phyloP scores from a whole-genome alignment of 2,329 filamentous ascomycete species.

The Knoxdaviesia proteae region DNA sequence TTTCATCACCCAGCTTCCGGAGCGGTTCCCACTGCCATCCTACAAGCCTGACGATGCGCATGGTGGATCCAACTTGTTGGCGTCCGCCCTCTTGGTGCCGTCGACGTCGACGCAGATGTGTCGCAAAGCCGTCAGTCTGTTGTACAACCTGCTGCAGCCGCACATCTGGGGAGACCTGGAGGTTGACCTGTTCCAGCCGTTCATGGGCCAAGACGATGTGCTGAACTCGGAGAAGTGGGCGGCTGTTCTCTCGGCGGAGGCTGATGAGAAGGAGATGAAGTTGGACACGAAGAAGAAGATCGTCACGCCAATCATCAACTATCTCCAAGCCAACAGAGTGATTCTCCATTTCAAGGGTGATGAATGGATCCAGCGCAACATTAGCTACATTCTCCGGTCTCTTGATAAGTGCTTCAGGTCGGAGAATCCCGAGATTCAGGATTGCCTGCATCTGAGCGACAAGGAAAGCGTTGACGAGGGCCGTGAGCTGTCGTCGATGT shows the following conservation, averaged over 20 bases:
- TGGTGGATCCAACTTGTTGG: constrained; percentile 16
- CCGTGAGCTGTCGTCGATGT: constrained; percentile 49
- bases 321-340: constrained; percentile 76
- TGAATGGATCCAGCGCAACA: constrained; percentile 71
- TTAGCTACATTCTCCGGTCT: constrained; percentile 63
- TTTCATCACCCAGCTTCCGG: constrained; percentile 78
- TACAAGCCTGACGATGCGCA: constrained; percentile 38
- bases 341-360: constrained; percentile 73
- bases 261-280: constrained; percentile 42
- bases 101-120: constrained; percentile 54
- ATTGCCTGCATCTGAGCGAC: constrained; percentile 63
- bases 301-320: constrained; percentile 76
- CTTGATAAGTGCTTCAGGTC: constrained; percentile 76
- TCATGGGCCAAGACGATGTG: constrained; percentile 30
- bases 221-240: constrained; percentile 61
- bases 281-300: constrained; percentile 51
- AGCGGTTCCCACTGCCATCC: constrained; percentile 62
- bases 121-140: constrained; percentile 61
- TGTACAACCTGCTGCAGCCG: constrained; percentile 69
- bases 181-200: constrained; percentile 57
- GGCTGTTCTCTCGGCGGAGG: constrained; percentile 34
- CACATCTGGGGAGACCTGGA: constrained; percentile 85
- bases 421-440: constrained; percentile 81
- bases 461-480: constrained; percentile 43
- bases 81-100: constrained; percentile 17